phyloP scores from a whole-genome alignment of 2,329 filamentous ascomycete species.

The Fusarium transvaalense region DNA sequence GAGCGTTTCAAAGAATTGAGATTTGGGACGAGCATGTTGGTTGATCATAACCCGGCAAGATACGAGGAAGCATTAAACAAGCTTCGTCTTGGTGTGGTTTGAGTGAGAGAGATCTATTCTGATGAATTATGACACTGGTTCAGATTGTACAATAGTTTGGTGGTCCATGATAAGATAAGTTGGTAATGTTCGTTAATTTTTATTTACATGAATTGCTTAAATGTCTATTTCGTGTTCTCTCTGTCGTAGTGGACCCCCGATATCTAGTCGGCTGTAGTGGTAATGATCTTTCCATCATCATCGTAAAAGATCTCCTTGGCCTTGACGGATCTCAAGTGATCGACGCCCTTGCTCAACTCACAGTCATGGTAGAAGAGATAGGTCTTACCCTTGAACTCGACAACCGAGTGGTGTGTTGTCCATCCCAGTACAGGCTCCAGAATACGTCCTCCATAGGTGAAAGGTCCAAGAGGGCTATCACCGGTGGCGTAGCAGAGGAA shows the following conservation, averaged over 20 bases:
- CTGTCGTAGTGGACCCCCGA: background rate
- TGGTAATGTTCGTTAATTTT: background rate
- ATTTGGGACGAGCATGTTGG: constrained; percentile 80
- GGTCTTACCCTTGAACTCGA: constrained; percentile 78
- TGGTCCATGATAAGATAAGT: constrained; percentile 1
- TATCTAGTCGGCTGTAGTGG: constrained; percentile 49
- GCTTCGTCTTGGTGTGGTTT: constrained; percentile 64
- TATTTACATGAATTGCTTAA: background rate
- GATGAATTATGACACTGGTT: constrained; percentile 17
- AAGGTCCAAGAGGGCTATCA: constrained; percentile 75
- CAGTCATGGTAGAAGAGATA: constrained; percentile 84
- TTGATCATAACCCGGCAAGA: constrained; percentile 79
- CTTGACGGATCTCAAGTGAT: constrained; percentile 80
- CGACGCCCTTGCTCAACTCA: constrained; percentile 74
- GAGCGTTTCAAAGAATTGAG: constrained; percentile 75
- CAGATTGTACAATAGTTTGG: constrained; percentile 7
- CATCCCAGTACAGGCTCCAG: constrained; percentile 82
- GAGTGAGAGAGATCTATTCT: constrained; percentile 11
- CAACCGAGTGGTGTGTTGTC: constrained; percentile 86
- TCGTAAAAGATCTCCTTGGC: constrained; percentile 81
- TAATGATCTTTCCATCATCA: constrained; percentile 70
- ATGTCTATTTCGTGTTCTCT: background rate
- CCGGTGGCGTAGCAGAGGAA: constrained; percentile 77
- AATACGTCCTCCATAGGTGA: constrained; percentile 78
- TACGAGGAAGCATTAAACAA: constrained; percentile 78